These are phyloP conservation scores for Holtermanniella nyarrowii DNA, from an alignment of 768 basidiomycete genomes.

Conservation along the genomic window DNA sequence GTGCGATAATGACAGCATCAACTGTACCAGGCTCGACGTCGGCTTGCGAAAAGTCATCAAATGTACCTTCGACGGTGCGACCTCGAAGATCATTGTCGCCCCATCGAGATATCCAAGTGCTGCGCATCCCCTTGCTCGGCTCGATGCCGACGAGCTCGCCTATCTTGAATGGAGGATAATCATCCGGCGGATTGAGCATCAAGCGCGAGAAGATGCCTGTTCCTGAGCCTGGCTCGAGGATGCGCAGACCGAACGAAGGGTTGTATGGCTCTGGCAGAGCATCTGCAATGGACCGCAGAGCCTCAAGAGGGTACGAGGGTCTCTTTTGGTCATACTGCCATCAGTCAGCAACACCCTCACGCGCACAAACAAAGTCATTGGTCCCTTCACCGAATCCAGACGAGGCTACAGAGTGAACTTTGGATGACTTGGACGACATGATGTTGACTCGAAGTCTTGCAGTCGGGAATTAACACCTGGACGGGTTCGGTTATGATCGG, in stretches of 20 bases:
- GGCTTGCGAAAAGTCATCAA: constrained; percentile 28
- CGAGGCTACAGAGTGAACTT: constrained; percentile 59
- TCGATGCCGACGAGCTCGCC: constrained; percentile 60
- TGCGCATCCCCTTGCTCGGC: constrained; percentile 75
- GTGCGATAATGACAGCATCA: constrained; percentile 23
- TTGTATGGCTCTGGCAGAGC: constrained; percentile 40
- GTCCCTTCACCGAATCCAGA: constrained; percentile 68
- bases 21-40: constrained; percentile 15
- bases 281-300: constrained; percentile 54
- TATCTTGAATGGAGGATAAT: constrained; percentile 43
- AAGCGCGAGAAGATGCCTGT: constrained; percentile 85
- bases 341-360: background rate
- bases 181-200: constrained; percentile 46
- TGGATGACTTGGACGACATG: too few species aligned
- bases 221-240: constrained; percentile 62
- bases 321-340: constrained; percentile 50
- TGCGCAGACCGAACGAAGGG: constrained; percentile 27
- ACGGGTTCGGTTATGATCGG: too few species aligned
- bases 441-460: too few species aligned
- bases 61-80: constrained; percentile 26
- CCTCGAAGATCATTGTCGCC: constrained; percentile 4
- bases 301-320: constrained; percentile 65
- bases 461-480: too few species aligned
- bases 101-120: constrained; percentile 46
- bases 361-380: constrained; percentile 50